Evolutionary conservation across 2,329 filamentous ascomycete species (phyloP).

Genomic region (Chlorencoelia australis): DNA sequence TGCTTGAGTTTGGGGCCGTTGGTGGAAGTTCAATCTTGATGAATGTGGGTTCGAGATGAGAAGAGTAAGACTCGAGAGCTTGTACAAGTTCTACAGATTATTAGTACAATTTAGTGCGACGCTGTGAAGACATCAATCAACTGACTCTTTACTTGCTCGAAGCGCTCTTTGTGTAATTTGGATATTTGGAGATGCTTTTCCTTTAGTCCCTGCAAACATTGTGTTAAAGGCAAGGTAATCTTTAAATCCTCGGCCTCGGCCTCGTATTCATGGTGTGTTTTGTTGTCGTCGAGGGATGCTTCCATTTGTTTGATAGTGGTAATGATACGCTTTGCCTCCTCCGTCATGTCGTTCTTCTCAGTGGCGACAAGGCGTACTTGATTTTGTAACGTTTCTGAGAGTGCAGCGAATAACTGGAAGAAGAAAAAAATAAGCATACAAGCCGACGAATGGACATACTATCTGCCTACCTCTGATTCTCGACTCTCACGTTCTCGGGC

Average conservation of each 20-base stretch:
- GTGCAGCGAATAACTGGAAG: constrained; percentile 71
- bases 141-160: constrained; percentile 90
- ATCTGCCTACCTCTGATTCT: constrained; percentile 75
- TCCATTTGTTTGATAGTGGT: constrained; percentile 90
- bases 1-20: constrained; percentile 61
- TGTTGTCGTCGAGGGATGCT: constrained; percentile 69
- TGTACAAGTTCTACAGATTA: constrained; percentile 68
- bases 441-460: constrained; percentile 4
- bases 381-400: constrained; percentile 85
- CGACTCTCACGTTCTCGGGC: constrained; percentile 82
- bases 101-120: constrained; percentile 10
- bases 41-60: constrained; percentile 84
- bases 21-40: constrained; percentile 79
- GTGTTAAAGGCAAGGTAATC: constrained; percentile 73
- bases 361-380: constrained; percentile 76
- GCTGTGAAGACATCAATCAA: constrained; percentile 5
- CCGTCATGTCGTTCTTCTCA: constrained; percentile 85
- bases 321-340: constrained; percentile 79
- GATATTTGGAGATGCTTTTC: constrained; percentile 76
- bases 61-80: constrained; percentile 91
- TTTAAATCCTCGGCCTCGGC: constrained; percentile 57
- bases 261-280: constrained; percentile 52
- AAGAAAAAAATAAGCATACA: constrained; percentile 15
- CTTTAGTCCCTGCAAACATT: constrained; percentile 70
- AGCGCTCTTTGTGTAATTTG: constrained; percentile 80